phyloP scores from a whole-genome alignment of 2,329 filamentous ascomycete genomes.

The Trichoderma aggressivum region DNA sequence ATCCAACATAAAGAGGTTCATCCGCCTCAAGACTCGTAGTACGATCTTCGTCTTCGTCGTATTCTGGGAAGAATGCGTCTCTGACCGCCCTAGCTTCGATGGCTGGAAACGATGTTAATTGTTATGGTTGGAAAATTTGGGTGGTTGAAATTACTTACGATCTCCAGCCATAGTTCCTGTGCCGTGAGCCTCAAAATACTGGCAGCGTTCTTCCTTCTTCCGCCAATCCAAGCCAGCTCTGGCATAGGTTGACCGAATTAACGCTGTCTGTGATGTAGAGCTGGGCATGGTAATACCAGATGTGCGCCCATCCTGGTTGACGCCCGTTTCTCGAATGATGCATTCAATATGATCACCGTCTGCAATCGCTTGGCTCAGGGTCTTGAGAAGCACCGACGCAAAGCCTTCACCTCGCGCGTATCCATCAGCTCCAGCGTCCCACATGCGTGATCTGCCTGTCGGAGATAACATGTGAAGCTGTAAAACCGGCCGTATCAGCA shows the following conservation, averaged over 20 bases:
- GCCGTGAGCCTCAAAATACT: not conserved
- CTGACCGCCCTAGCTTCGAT: not conserved
- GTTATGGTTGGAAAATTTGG: not conserved
- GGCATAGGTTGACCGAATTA: not conserved
- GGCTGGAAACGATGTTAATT: not conserved
- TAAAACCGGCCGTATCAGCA: not conserved
- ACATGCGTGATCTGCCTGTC: constrained; percentile 33
- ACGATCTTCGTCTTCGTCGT: not conserved
- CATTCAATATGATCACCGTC: not conserved
- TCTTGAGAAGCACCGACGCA: not conserved
- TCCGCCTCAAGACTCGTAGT: not conserved
- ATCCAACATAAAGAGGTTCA: not conserved
- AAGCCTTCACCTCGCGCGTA: constrained; percentile 6
- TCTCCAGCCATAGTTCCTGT: not conserved
- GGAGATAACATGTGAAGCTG: constrained; percentile 33
- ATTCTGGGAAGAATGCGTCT: not conserved
- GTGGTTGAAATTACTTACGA: not conserved
- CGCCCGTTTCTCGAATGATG: not conserved
- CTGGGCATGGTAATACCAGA: not conserved
- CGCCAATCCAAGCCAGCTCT: not conserved
- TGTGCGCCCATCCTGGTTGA: not conserved
- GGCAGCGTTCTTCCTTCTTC: not conserved
- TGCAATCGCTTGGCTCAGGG: not conserved
- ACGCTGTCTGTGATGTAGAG: not conserved
- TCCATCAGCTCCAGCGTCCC: constrained; percentile 5